Percentiles rank a stretch among this genome's conserved stretches.
These are phyloP conservation scores for Claviceps lovelessii DNA, from an alignment of 2,329 filamentous ascomycete species.

Conservation along the genomic window DNA sequence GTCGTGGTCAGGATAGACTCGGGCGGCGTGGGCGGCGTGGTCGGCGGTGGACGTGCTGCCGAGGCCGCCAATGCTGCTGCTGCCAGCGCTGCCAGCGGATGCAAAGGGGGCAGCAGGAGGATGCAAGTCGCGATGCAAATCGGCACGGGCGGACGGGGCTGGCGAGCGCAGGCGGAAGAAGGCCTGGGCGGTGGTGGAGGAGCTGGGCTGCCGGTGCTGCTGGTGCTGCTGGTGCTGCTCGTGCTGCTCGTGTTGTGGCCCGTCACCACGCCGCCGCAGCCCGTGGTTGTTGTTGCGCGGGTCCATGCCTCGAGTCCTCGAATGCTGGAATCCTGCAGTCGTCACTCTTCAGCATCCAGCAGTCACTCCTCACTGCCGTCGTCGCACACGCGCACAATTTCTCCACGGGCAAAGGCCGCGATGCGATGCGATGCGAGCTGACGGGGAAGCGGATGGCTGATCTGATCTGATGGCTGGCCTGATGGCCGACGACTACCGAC, in stretches of 20 bases:
- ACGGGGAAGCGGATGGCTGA: too few species aligned
- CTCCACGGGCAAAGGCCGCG: background rate
- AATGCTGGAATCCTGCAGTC: background rate
- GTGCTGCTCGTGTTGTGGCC: constrained; percentile 12
- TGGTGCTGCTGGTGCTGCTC: background rate
- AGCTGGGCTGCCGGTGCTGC: background rate
- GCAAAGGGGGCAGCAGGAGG: constrained; percentile 17
- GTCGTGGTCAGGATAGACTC: constrained; percentile 4
- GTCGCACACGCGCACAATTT: background rate
- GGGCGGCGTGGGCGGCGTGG: constrained; percentile 15
- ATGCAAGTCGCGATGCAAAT: constrained; percentile 18
- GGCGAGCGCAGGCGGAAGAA: constrained; percentile 37
- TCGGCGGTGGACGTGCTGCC: constrained; percentile 15
- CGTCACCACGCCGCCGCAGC: constrained; percentile 10
- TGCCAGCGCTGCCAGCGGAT: constrained; percentile 14
- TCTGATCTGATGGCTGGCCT: too few species aligned
- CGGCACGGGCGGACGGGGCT: constrained; percentile 22
- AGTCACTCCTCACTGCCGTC: too few species aligned
- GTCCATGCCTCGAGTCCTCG: background rate
- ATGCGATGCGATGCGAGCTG: background rate
- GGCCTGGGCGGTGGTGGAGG: constrained; percentile 2
- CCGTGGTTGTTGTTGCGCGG: constrained; percentile 21
- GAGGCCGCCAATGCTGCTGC: too few species aligned
- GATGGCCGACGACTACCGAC: too few species aligned
- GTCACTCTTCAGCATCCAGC: too few species aligned